These are phyloP conservation scores for Schwanniomyces yamadae DNA, from an alignment of 805 yeast species.

Conservation along the genomic window DNA sequence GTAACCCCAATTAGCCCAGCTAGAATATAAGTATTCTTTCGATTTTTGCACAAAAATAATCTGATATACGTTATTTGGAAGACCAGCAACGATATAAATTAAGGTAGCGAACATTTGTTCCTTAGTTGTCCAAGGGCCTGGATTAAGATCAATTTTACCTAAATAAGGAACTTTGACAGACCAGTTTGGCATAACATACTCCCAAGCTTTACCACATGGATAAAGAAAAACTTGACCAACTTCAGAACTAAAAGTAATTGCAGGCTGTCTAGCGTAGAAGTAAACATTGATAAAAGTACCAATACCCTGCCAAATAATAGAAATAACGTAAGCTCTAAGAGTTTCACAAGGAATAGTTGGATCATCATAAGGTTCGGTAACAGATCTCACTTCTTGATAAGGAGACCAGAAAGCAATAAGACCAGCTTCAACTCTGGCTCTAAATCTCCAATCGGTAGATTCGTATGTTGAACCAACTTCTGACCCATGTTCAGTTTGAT, in stretches of 20 bases:
- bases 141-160: slow-evolving; percentile 44
- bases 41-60: slow-evolving; percentile 38
- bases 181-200: slow-evolving; percentile 31
- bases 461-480: slow-evolving; percentile 2
- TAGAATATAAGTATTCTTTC: slow-evolving; percentile 12
- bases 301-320: slow-evolving; percentile 49
- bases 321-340: slow-evolving; percentile 54
- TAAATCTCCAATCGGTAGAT: slow-evolving; percentile 23
- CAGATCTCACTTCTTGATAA: slow-evolving; percentile 66
- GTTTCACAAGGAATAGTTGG: slow-evolving; percentile 49
- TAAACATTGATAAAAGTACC: slow-evolving; percentile 62
- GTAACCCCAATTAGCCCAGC: slow-evolving; percentile 9
- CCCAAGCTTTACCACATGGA: slow-evolving; percentile 59
- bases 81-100: slow-evolving; percentile 39
- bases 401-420: slow-evolving; percentile 42
- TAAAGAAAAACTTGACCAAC: slow-evolving; percentile 61
- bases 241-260: slow-evolving; percentile 47
- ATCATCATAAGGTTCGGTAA: slow-evolving; percentile 55
- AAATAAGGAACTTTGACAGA: slow-evolving; percentile 21
- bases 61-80: slow-evolving; percentile 55
- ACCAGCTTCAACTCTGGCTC: slow-evolving; percentile 39
- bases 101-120: slow-evolving; percentile 54
- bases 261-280: slow-evolving; percentile 57
- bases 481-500: slow-evolving; percentile 4
- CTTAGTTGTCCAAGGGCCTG: slow-evolving; percentile 61